A percentile compares a stretch with the other conserved stretches of the same genome.
Conservation (phyloP, 805 yeast genomes). For the Kodamaea nitidulidarum region DNA sequence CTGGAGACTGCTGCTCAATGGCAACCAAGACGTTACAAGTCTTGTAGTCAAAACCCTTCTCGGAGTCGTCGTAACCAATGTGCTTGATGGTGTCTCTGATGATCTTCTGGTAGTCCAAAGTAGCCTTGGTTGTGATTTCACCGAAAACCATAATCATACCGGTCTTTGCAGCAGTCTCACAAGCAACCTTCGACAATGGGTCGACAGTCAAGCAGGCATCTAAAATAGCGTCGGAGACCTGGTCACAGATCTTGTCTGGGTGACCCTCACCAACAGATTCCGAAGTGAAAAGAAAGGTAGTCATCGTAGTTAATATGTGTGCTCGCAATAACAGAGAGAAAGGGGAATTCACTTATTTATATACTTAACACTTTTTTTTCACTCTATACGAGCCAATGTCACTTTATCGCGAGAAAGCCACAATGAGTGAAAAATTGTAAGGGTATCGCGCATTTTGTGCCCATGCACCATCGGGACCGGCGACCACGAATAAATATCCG, state of each 20-base stretch:
- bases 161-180: conserved; percentile 98
- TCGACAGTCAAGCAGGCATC: conserved; percentile 96
- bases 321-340: too few relatives aligned
- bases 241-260: conserved; percentile 97
- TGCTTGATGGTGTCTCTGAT: conserved; percentile 97
- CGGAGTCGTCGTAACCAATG: conserved; percentile 95
- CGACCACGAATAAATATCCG: background rate
- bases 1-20: conserved; percentile 98
- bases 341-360: background rate
- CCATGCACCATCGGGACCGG: conserved; percentile 6
- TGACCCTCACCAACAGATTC: conserved; percentile 94
- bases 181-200: conserved; percentile 97
- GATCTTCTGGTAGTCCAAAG: conserved; percentile 92
- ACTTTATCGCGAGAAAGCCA: conserved; percentile 5
- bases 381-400: background rate
- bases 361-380: conserved; percentile 2
- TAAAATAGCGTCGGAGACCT: conserved; percentile 95
- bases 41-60: conserved; percentile 97
- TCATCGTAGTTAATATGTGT: conserved; percentile 1
- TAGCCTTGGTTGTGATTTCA: conserved; percentile 97
- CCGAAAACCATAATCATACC: conserved; percentile 99
- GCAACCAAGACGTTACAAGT: conserved; percentile 99
- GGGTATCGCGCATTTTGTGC: conserved; percentile 1
- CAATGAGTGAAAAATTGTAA: conserved; percentile 1
- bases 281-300: conserved; percentile 63